Base-by-base conservation (phyloP, 2,329 filamentous ascomycete species). In the Monilinia polystroma region DNA sequence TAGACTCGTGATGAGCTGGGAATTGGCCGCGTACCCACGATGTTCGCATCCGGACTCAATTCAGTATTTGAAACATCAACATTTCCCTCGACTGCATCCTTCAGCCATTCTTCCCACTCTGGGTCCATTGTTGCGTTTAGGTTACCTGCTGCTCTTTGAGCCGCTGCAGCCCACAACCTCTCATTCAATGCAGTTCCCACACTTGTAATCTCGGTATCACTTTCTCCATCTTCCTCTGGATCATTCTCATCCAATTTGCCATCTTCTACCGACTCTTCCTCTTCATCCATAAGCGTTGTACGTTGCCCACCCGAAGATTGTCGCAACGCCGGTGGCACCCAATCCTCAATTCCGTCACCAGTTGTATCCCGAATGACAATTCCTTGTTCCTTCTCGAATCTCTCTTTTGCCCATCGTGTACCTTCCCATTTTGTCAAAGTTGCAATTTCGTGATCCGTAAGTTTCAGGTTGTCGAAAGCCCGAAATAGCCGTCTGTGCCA, bases 361-460 rank as follows among this genome's bases (percentile, higher is more conserved):
- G 90, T 88, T 7, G 90, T 92, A 75, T 94, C 91, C 58, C 80
- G 78, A 69, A 94, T 92, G 41, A 79, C 79, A 67, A 90, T 83
- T 45, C 87, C 87, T 73, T 92, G 89, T 74, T 93, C 90, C 67
- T 84, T 83, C 80, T 94, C 90, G 75, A 88, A 94, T 65, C 90
- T 85, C 75, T 93, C 89, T 75, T 92, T 89, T 69, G 91, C 91
- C 90, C 90, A 93, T 69, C 88, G 87, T 12, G 90, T 93, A 67
- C 90, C 90, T 79, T 93, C 90, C 90, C 90, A 94, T 74, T 90
- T 89, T 67, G 90, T 93, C 75, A 93, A 81, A 59, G 82, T 81
- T 64, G 86, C 82, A 72, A 94, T 91, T 76, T 94, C 90, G 72
- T 81, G 80, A 67, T 85, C 80, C 10, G 90, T 94, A 51, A 93